Percentiles rank a stretch among this genome's conserved stretches.
phyloP scores from a whole-genome alignment of 164 flowering plant genomes.

The Berberis thunbergii region DNA sequence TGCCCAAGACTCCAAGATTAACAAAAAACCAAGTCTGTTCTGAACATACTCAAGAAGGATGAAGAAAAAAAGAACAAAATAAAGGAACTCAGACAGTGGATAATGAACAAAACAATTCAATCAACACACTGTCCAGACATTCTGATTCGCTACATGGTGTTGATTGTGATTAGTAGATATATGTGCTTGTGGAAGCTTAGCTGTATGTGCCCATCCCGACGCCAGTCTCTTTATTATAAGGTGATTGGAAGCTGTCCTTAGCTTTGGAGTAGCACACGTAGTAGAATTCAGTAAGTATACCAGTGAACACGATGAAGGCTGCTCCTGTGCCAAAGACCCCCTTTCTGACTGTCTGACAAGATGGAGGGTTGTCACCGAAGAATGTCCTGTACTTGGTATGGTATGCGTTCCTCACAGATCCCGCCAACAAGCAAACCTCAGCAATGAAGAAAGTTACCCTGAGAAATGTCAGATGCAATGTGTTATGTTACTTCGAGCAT shows the following conservation, averaged over 20 bases:
- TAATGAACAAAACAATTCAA: background rate
- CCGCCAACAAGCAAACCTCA: conserved; percentile 75
- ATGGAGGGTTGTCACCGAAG: conserved; percentile 24
- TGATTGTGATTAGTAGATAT: background rate
- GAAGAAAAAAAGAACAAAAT: too few relatives aligned
- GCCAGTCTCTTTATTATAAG: conserved; percentile 22
- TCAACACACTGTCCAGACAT: conserved; percentile 1
- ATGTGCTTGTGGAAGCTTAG: conserved; percentile 12
- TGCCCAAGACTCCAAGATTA: too few relatives aligned
- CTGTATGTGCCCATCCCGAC: conserved; percentile 52
- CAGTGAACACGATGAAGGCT: conserved; percentile 58
- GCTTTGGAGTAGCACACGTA: conserved; percentile 53
- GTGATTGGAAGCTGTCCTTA: conserved; percentile 23
- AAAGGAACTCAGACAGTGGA: too few relatives aligned
- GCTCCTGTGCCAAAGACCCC: conserved; percentile 85
- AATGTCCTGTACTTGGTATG: conserved; percentile 60
- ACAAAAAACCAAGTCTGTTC: too few relatives aligned
- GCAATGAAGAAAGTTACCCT: conserved; percentile 80
- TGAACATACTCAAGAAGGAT: too few relatives aligned
- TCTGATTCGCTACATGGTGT: background rate
- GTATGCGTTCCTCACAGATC: conserved; percentile 76
- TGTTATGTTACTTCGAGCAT: background rate
- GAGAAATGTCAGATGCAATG: conserved; percentile 2
- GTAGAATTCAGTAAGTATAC: conserved; percentile 52
- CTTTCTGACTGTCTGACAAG: conserved; percentile 63